Evolutionary conservation across 2,329 filamentous ascomycete genomes (phyloP), one percentile per base, ranked within the genome.

Genomic region (Arthrocladium fulminans): DNA sequence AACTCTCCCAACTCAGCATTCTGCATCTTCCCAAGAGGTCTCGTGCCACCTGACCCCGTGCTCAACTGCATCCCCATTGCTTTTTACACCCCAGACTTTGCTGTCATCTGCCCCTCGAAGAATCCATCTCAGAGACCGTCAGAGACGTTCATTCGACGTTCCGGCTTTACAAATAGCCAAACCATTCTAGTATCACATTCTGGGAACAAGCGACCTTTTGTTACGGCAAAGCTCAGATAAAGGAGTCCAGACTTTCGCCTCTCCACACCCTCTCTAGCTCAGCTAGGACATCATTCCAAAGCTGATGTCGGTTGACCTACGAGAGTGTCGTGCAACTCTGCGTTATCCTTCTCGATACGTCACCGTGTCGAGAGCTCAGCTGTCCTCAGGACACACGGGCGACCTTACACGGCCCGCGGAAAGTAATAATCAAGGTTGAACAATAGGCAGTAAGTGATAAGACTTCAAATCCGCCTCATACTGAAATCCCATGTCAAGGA

Each of bases 251-350:
- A 8, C 41, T 9, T 20, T 43, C 25, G 20, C 19, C 15, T 19
- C 19, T 34, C 3, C 25, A 8, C 19, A 13, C 41, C 5, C n/a
- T 4, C n/a, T 47, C 44, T 39, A 47, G 44, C 44, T 20, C 32
- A 47, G 44, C 44, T 47, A 47, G 44, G 27, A 13, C 24, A 47
- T 17, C 34, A 46, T 8, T 13, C 22, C 35, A 7, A 51, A 44
- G 51, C 51, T 75, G 73, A 77, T 77, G 74, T 77, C 74, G 73
- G 73, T 76, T 75, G 73, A 76, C 67, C 64, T 73, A 63, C 73
- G 73, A 64, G 67, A 69, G 65, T 72, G 71, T 56, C 69, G 73
- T 54, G 70, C 72, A 58, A 76, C 72, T 52, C 63, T 77, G 60
- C 72, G 73, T 52, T 76, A 74, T 59, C 74, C 73, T 56, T 71